These are phyloP conservation scores for Pecoramyces ruminantium DNA, from an alignment of 192 early-diverging fungal genomes.

Conservation along the genomic window DNA sequence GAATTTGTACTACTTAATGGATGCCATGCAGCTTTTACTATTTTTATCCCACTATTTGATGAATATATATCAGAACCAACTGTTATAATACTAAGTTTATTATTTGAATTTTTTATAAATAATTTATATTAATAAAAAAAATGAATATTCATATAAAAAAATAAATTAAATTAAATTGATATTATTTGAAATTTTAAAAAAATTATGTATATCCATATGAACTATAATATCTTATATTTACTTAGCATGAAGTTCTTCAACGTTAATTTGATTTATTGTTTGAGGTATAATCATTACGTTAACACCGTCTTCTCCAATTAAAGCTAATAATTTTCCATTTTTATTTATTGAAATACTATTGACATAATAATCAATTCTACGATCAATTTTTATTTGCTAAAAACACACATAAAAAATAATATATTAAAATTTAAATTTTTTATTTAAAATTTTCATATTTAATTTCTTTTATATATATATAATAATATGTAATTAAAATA, in stretches of 20 bases:
- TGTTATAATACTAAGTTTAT: not conserved
- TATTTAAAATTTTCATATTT: no score
- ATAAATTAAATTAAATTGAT: no score
- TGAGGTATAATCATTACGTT: not conserved
- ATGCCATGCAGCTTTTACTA: constrained; percentile 60
- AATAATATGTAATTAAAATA: no score
- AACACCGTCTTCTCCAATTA: not conserved
- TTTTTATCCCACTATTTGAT: not conserved
- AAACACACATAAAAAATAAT: no score
- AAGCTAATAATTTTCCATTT: not conserved
- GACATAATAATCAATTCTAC: not conserved
- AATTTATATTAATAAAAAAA: no score
- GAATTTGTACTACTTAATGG: constrained; percentile 47
- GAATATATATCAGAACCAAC: not conserved
- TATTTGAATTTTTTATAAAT: no score
- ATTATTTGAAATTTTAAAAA: no score
- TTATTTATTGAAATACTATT: not conserved
- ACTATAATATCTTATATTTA: not conserved
- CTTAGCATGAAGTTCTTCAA: not conserved
- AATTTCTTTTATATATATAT: no score
- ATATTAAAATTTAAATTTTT: no score
- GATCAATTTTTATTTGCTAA: not conserved
- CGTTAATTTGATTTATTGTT: not conserved
- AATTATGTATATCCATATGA: no score
- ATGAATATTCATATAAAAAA: no score